These are phyloP conservation scores for Lipomyces sp. DNA, from an alignment of 805 yeast genomes.

Conservation along the genomic window DNA sequence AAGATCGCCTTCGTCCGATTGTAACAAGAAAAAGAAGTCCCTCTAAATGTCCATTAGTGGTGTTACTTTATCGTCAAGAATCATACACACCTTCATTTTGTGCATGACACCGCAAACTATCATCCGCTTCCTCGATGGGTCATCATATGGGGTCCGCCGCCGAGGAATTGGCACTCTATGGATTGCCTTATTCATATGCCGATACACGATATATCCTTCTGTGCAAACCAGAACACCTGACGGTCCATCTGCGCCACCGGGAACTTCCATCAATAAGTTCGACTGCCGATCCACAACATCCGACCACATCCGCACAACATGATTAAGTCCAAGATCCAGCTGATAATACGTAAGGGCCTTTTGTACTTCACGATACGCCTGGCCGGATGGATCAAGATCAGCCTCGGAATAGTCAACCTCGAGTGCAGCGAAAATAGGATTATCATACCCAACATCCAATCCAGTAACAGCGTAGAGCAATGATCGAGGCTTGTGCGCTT, in stretches of 20 bases:
- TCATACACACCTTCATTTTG: conserved; percentile 52
- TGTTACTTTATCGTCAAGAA: not conserved
- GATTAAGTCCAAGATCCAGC: conserved; percentile 83
- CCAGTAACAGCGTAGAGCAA: conserved; percentile 62
- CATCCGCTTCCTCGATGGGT: conserved; percentile 37
- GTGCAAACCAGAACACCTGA: conserved; percentile 73
- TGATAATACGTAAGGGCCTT: conserved; percentile 69
- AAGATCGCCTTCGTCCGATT: conserved; percentile 72
- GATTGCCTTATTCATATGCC: conserved; percentile 43
- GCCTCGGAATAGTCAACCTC: conserved; percentile 62
- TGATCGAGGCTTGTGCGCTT: conserved; percentile 57
- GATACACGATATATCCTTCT: conserved; percentile 55
- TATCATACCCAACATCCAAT: conserved; percentile 76
- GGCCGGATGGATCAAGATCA: conserved; percentile 39
- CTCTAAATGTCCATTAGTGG: conserved; percentile 33
- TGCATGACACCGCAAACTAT: conserved; percentile 69
- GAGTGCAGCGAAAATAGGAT: conserved; percentile 82
- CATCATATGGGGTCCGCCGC: conserved; percentile 43
- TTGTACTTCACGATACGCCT: conserved; percentile 34
- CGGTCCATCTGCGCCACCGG: conserved; percentile 72
- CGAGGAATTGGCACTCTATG: conserved; percentile 61
- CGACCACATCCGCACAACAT: conserved; percentile 61
- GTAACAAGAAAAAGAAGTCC: conserved; percentile 70
- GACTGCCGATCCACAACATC: conserved; percentile 51
- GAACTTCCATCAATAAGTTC: conserved; percentile 65